phyloP scores from a whole-genome alignment of 106 monocot genomes.

The Allium fistulosum region DNA sequence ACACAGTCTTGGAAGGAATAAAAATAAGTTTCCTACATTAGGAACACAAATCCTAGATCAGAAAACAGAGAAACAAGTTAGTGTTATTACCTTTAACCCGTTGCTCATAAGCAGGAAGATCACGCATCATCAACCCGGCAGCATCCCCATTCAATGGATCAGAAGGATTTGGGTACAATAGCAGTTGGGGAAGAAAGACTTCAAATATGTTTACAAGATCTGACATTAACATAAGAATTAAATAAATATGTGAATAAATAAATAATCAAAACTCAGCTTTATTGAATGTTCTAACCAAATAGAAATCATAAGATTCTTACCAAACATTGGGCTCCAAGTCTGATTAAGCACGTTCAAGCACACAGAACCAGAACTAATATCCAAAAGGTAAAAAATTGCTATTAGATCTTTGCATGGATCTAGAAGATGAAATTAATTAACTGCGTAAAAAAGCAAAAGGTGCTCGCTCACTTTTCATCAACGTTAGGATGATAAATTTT shows the following conservation, averaged over 20 bases:
- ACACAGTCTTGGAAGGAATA: no score
- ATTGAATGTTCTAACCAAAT: not conserved
- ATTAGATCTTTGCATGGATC: not conserved
- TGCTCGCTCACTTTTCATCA: slow-evolving; percentile 56
- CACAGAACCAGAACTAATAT: slow-evolving; percentile 56
- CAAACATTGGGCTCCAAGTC: slow-evolving; percentile 78
- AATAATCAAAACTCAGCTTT: not conserved
- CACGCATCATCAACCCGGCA: slow-evolving; percentile 54
- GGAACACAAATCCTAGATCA: no score
- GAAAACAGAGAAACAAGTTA: not conserved
- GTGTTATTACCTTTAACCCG: slow-evolving; percentile 53
- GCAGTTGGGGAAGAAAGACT: slow-evolving; percentile 60
- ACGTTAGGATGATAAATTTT: slow-evolving; percentile 48
- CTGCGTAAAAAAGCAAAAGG: not conserved
- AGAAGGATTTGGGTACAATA: slow-evolving; percentile 63
- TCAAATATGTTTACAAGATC: slow-evolving; percentile 74
- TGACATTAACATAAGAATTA: not conserved
- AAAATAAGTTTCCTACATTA: no score
- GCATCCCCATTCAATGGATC: slow-evolving; percentile 74
- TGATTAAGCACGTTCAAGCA: slow-evolving; percentile 84
- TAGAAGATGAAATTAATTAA: not conserved
- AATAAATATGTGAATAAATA: not conserved
- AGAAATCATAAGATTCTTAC: slow-evolving; percentile 13
- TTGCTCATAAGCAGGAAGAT: slow-evolving; percentile 49
- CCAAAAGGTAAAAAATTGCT: not conserved